Percentiles rank a stretch among this genome's conserved stretches.
Evolutionary conservation across 257 asterid genomes (phyloP).

Genomic region (Solanum neorickii): DNA sequence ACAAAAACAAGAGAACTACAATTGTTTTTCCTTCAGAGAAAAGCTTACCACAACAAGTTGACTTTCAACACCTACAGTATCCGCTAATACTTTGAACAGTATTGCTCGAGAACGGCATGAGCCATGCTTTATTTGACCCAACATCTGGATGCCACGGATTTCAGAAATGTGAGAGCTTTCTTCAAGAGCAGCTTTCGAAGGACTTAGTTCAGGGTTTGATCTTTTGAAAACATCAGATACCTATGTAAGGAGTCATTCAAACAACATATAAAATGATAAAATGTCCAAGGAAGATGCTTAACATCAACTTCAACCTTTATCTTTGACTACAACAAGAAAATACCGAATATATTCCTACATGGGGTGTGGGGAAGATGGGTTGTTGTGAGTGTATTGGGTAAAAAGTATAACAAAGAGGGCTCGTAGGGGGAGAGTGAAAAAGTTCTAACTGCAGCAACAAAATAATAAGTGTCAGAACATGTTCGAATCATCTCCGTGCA

Average conservation of each 20-base stretch:
- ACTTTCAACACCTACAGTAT: conserved; percentile 91
- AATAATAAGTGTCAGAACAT: not conserved
- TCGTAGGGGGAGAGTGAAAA: not conserved
- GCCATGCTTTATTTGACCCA: conserved; percentile 90
- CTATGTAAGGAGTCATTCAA: conserved; percentile 25
- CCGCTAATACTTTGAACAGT: conserved; percentile 92
- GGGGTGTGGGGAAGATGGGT: not conserved
- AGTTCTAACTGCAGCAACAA: not conserved
- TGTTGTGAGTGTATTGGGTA: not conserved
- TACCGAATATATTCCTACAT: not conserved
- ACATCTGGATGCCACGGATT: conserved; percentile 65
- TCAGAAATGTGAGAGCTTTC: conserved; percentile 52
- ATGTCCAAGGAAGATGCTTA: not conserved
- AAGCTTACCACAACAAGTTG: conserved; percentile 81
- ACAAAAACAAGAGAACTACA: not conserved
- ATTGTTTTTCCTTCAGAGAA: not conserved
- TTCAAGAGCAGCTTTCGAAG: conserved; percentile 52
- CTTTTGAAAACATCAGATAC: conserved; percentile 88
- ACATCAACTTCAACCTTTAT: not conserved
- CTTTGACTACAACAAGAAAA: not conserved
- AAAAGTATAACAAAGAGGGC: not conserved
- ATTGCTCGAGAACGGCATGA: conserved; percentile 95
- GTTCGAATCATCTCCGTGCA: not conserved
- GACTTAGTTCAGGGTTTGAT: conserved; percentile 64
- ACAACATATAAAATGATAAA: not conserved